These are phyloP conservation scores for Zygnema circumcarinatum DNA, from an alignment of 139 green algal species.

Conservation along the genomic window DNA sequence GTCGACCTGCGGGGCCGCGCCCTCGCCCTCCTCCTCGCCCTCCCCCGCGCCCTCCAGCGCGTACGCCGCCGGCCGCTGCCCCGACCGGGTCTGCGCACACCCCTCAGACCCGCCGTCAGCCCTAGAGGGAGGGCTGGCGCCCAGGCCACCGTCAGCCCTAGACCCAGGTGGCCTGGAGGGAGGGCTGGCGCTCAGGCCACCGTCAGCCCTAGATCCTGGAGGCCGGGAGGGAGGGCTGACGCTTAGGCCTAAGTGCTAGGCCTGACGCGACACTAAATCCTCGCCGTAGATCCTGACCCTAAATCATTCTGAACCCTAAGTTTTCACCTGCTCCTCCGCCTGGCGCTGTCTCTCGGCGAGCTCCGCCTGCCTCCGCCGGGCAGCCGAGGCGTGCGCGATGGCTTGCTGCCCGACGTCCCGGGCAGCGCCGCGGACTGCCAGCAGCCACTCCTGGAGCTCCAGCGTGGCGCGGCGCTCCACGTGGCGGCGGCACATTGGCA, in stretches of 20 bases:
- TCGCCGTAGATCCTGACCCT: not conserved
- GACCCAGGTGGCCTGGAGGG: not conserved
- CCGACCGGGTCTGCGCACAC: conserved; percentile 39
- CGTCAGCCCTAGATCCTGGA: not conserved
- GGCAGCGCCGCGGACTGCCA: conserved; percentile 21
- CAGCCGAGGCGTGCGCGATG: conserved; percentile 38
- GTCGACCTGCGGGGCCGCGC: conserved; percentile 50
- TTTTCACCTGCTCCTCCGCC: conserved; percentile 54
- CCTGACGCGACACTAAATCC: not conserved
- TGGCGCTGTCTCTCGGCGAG: conserved; percentile 38
- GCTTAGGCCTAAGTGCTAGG: not conserved
- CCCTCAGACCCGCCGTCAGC: not conserved
- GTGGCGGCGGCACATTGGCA: conserved; percentile 25
- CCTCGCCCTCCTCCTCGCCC: conserved; percentile 55
- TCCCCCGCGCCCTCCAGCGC: conserved; percentile 52
- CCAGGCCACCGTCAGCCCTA: too few species aligned
- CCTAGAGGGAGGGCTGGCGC: too few species aligned
- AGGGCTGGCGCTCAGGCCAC: not conserved
- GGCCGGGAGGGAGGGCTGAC: not conserved
- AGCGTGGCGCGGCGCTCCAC: conserved; percentile 39
- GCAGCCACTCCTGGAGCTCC: conserved; percentile 57
- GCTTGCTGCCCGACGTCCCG: conserved; percentile 37
- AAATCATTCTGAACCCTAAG: too few species aligned
- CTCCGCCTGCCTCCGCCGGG: conserved; percentile 37
- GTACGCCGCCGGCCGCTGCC: conserved; percentile 43